Evolutionary conservation across 2,329 filamentous ascomycete species (phyloP).

Genomic region (Xylariaceae sp.): DNA sequence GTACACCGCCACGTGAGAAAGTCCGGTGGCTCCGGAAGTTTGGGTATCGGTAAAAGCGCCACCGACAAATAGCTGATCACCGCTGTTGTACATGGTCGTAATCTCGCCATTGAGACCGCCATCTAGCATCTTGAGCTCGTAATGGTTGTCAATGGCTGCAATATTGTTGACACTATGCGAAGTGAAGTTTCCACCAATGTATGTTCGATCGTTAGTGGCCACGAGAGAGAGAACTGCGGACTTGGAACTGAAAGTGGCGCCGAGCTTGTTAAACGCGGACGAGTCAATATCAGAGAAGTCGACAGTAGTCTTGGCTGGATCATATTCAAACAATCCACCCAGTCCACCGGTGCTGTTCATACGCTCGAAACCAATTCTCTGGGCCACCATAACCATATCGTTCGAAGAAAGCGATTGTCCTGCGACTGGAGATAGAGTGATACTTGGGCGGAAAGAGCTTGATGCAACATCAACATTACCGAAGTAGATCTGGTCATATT

Average conservation of each 20-base stretch:
- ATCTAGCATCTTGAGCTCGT: conserved; percentile 55
- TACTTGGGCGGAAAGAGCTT: conserved; percentile 67
- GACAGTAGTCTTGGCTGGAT: conserved; percentile 57
- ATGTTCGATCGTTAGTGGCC: conserved; percentile 59
- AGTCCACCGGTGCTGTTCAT: conserved; percentile 71
- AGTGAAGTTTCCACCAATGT: conserved; percentile 80
- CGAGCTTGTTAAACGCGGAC: conserved; percentile 73
- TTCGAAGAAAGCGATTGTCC: conserved; percentile 52
- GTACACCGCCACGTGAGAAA: conserved; percentile 74
- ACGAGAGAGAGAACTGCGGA: conserved; percentile 69
- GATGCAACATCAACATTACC: conserved; percentile 75
- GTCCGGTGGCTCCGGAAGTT: conserved; percentile 53
- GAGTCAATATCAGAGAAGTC: conserved; percentile 58
- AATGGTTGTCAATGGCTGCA: conserved; percentile 63
- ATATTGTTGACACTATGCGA: conserved; percentile 66
- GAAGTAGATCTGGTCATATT: conserved; percentile 88
- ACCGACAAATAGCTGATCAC: conserved; percentile 68
- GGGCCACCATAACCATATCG: conserved; percentile 77
- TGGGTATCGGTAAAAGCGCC: conserved; percentile 76
- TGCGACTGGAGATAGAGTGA: conserved; percentile 67
- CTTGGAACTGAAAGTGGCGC: conserved; percentile 59
- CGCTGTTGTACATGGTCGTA: conserved; percentile 62
- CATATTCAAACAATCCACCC: conserved; percentile 86
- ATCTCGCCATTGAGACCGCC: conserved; percentile 78
- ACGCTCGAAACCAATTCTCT: conserved; percentile 73